Conservation (phyloP, 495 filamentous ascomycete species). For the Aspergillus cavernicola region DNA sequence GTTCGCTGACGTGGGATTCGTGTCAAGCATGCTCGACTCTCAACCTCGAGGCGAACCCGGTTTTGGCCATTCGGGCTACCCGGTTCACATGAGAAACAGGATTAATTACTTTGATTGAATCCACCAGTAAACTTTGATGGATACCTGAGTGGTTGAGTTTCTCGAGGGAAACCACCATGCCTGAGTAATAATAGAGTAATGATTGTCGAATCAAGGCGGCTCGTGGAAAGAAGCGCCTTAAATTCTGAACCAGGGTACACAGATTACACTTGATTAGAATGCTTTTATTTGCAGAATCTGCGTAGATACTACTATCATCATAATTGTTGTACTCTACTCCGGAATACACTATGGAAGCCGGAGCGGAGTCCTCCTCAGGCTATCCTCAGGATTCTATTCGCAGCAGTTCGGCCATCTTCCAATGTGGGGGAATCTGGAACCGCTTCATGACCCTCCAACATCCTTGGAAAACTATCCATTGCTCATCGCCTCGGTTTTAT, state of each 20-base stretch:
- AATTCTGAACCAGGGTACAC: too few relatives aligned
- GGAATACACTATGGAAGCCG: neutral
- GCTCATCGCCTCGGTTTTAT: too few relatives aligned
- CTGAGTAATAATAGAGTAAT: neutral
- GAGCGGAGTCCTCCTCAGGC: neutral
- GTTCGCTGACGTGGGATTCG: slow-evolving; percentile 1
- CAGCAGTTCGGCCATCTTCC: neutral
- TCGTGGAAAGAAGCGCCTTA: neutral
- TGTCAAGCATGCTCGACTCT: neutral
- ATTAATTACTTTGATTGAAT: too few relatives aligned
- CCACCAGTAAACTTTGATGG: too few relatives aligned
- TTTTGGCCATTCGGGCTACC: too few relatives aligned
- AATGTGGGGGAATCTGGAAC: neutral
- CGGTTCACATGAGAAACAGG: too few relatives aligned
- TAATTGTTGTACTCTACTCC: too few relatives aligned
- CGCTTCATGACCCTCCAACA: neutral
- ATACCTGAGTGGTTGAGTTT: too few relatives aligned
- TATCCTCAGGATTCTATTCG: neutral
- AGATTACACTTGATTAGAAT: too few relatives aligned
- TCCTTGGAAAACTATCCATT: neutral
- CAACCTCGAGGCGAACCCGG: too few relatives aligned
- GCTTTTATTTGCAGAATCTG: too few relatives aligned
- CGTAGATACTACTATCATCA: neutral
- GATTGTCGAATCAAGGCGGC: neutral
- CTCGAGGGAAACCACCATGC: neutral